Percentiles rank a stretch among this genome's conserved stretches.
Evolutionary conservation across 768 basidiomycete genomes (phyloP).

Genomic region (Termitomyces sp.): DNA sequence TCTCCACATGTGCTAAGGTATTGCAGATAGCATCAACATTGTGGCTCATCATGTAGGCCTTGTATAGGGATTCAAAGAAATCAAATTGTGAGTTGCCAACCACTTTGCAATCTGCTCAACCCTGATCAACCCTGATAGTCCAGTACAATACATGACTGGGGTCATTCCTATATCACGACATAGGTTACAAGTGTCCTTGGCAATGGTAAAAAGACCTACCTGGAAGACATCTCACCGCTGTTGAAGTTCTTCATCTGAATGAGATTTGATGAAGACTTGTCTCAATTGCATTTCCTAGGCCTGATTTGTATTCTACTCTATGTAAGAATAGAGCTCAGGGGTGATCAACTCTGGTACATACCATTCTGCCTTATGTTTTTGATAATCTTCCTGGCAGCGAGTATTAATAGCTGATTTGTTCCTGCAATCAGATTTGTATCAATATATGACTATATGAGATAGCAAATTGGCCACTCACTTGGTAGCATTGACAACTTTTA

Average conservation of each 20-base stretch:
- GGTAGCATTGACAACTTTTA: background rate
- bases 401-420: background rate
- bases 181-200: too few relatives aligned
- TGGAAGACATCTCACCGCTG: too few relatives aligned
- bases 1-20: background rate
- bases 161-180: background rate
- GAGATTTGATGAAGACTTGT: too few relatives aligned
- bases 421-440: background rate
- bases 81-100: background rate
- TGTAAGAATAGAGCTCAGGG: background rate
- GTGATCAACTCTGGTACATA: background rate
- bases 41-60: background rate
- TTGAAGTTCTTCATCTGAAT: too few relatives aligned
- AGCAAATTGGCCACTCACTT: background rate
- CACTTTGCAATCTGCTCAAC: background rate
- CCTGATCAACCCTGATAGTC: background rate
- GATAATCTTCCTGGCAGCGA: background rate
- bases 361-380: background rate
- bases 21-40: background rate
- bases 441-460: background rate
- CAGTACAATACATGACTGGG: background rate
- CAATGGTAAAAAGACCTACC: too few relatives aligned
- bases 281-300: too few relatives aligned
- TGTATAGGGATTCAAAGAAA: background rate
- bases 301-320: background rate